Conservation (phyloP, 495 filamentous ascomycete genomes). For the Bacidia gigantensis region DNA sequence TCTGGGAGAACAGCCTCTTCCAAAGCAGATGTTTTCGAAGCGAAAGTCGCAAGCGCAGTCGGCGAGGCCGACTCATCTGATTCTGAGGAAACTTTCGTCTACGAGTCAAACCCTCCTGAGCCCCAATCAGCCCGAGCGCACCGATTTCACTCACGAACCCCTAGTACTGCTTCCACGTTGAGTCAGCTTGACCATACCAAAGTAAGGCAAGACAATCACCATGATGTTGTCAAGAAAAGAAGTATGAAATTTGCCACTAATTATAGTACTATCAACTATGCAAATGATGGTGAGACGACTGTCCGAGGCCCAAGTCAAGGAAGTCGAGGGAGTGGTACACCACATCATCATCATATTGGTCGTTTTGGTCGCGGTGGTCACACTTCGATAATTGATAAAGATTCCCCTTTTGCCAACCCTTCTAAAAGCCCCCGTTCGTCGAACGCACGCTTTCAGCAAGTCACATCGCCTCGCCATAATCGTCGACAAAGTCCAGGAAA, state of each 20-base stretch:
- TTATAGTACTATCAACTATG: slow-evolving; percentile 44
- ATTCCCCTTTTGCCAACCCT: slow-evolving; percentile 48
- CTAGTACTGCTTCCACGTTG: slow-evolving; percentile 81
- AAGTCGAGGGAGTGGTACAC: slow-evolving; percentile 47
- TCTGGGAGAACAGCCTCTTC: slow-evolving; percentile 55
- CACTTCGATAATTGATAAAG: slow-evolving; percentile 60
- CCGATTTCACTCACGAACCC: slow-evolving; percentile 86
- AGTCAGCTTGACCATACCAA: slow-evolving; percentile 64
- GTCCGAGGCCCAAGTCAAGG: slow-evolving; percentile 40
- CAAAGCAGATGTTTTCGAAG: slow-evolving; percentile 96
- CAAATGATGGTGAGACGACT: slow-evolving; percentile 41
- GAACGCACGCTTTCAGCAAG: slow-evolving; percentile 30
- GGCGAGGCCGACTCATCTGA: slow-evolving; percentile 88
- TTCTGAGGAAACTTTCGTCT: slow-evolving; percentile 97
- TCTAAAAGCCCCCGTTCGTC: slow-evolving; percentile 24
- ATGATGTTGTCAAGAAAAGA: slow-evolving; percentile 63
- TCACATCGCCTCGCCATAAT: slow-evolving; percentile 44
- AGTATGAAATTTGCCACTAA: slow-evolving; percentile 98
- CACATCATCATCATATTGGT: slow-evolving; percentile 59
- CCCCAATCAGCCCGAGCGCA: slow-evolving; percentile 53
- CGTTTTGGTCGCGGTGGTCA: slow-evolving; percentile 61
- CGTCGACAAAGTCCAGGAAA: slow-evolving; percentile 18
- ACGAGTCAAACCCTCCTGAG: slow-evolving; percentile 95
- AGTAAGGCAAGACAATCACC: slow-evolving; percentile 49
- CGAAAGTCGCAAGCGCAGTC: slow-evolving; percentile 87